Evolutionary conservation across 495 filamentous ascomycete genomes (phyloP), one percentile per base, ranked within the genome.

Genomic region (Cercophora scortea): DNA sequence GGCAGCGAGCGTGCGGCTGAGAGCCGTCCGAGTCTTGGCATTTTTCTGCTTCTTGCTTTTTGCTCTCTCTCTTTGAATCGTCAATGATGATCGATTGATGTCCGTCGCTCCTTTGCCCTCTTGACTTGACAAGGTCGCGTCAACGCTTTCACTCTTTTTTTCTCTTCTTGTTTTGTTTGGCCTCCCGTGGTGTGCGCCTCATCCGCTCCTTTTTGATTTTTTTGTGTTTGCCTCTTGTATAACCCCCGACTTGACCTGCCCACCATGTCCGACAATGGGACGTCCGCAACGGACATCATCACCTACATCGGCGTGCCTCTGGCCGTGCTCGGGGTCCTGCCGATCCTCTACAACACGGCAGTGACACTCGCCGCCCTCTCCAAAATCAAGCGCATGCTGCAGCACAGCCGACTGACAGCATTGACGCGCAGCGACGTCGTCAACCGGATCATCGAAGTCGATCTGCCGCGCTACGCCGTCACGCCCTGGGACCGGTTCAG

Each of bases 311-410:
- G 82, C 50, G 71, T 87, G 3, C 83, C 83, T 15, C 70, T 87
- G 38, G 82, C 80, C 4, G 81, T 85, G 8, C 67, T 85, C 8
- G 83, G 83, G n/a, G 79, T 84, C n/a, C 66, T 84, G 6, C 81
- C 83, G 0, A 85, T 85, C 50, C 68, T 86, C 16, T 85, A 83
- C 66, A 85, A 82, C 56, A 79, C 76, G 19, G 58, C 72, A 51
- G 59, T 65, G 13, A 80, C 74, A 4, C 70, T 83, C 34, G 61
- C 75, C 10, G 79, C 78, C 4, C 65, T 81, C 3, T 78, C 77
- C 36, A 75, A 75, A 33, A 79, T 86, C 61, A 75, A 74, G 58
- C 72, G 74, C 42, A 75, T 77, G 55, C 72, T 87, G 5, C 62
- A 71, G 15, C 71, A 72, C 42, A 75, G 76, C 59, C 69, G 69